A percentile compares a stretch with the other conserved stretches of the same genome.
phyloP scores from a whole-genome alignment of 257 asterid species.

The Nicotiana obtusifolia region DNA sequence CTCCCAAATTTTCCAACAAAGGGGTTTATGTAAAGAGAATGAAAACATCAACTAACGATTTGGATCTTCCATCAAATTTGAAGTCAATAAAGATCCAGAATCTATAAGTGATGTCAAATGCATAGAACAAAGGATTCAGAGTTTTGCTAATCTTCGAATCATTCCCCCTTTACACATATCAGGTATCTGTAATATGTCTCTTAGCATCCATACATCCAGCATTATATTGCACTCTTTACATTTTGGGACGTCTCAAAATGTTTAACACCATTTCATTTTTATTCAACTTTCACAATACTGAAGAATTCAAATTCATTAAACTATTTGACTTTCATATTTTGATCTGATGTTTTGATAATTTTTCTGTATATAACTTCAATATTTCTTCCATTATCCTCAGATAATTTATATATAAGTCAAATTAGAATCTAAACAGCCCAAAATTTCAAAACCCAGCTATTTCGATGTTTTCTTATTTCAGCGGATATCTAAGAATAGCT shows the following conservation, averaged over 20 bases:
- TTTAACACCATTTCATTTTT: background rate
- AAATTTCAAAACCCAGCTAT: background rate
- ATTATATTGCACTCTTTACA: background rate
- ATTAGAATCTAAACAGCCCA: background rate
- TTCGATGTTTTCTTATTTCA: background rate
- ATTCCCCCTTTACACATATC: background rate
- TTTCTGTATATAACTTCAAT: background rate
- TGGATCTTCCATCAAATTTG: background rate
- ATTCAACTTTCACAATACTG: background rate
- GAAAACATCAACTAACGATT: background rate
- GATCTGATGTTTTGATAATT: background rate
- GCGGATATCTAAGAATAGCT: background rate
- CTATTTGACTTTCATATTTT: background rate
- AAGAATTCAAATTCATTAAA: background rate
- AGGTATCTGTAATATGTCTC: background rate
- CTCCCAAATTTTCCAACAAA: background rate
- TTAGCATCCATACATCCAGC: background rate
- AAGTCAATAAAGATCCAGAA: background rate
- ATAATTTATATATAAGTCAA: background rate
- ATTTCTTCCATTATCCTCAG: background rate
- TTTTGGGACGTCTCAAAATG: background rate
- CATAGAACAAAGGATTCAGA: background rate
- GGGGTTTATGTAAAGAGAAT: background rate
- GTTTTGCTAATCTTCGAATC: background rate
- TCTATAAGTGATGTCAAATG: background rate